Evolutionary conservation across 768 basidiomycete species (phyloP).

Genomic region (Agrocybe chaxingu): DNA sequence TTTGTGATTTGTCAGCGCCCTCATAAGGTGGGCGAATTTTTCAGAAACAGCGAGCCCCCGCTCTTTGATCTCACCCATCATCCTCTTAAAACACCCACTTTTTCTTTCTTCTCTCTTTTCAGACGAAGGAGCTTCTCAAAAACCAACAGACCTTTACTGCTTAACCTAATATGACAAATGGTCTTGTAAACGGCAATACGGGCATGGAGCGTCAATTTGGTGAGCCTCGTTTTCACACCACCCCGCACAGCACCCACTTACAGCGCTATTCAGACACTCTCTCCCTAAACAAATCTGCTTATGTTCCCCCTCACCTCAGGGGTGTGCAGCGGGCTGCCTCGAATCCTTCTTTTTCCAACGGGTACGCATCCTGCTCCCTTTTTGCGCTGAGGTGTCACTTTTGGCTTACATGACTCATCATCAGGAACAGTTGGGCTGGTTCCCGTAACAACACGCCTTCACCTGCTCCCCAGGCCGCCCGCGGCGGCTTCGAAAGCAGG

Average conservation of each 20-base stretch:
- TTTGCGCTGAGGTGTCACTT: constrained; percentile 7
- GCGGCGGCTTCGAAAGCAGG: constrained; percentile 41
- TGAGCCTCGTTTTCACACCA: constrained; percentile 29
- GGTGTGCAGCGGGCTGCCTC: constrained; percentile 82
- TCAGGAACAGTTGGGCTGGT: constrained; percentile 70
- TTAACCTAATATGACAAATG: constrained; percentile 80
- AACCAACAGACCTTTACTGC: constrained; percentile 21
- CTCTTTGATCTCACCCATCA: constrained; percentile 32
- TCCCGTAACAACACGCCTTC: constrained; percentile 43
- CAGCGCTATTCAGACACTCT: constrained; percentile 55
- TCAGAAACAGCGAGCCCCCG: constrained; percentile 9
- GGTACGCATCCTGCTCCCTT: constrained; percentile 36
- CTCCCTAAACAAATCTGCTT: constrained; percentile 75
- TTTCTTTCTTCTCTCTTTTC: constrained; percentile 21
- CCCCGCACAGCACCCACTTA: constrained; percentile 5
- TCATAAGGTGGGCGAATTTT: constrained; percentile 20
- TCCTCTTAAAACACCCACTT: constrained; percentile 21
- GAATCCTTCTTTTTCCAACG: constrained; percentile 58
- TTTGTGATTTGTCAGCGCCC: constrained; percentile 10
- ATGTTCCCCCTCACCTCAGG: constrained; percentile 89
- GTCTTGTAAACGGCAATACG: constrained; percentile 75
- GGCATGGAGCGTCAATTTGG: constrained; percentile 77
- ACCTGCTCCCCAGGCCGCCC: constrained; percentile 54
- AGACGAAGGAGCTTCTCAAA: constrained; percentile 22
- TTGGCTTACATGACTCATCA: constrained; percentile 11